Evolutionary conservation across 1,139 yeast genomes (phyloP).

Genomic region (Taiozyma sp.): DNA sequence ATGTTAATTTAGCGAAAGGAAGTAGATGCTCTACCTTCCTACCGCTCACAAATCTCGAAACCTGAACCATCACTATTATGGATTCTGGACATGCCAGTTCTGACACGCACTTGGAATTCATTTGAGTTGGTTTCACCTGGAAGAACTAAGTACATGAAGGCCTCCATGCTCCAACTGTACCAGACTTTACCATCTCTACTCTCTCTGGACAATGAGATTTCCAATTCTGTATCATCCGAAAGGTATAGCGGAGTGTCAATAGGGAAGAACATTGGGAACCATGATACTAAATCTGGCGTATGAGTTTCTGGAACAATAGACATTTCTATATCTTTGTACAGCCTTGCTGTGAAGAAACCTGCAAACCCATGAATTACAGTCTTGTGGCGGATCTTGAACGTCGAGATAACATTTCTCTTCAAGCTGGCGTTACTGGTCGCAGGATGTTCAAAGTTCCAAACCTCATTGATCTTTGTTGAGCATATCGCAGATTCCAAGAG

Average conservation of each 20-base stretch:
- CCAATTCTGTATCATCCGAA: constrained; percentile 48
- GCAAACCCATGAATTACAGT: constrained; percentile 64
- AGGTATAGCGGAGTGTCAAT: constrained; percentile 43
- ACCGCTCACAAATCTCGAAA: constrained; percentile 25
- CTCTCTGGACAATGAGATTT: constrained; percentile 38
- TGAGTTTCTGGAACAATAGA: constrained; percentile 47
- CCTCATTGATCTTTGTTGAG: constrained; percentile 34
- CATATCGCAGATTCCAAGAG: constrained; percentile 45
- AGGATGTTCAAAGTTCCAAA: constrained; percentile 56
- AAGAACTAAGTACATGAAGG: constrained; percentile 37
- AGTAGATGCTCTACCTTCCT: no score
- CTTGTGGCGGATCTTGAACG: constrained; percentile 33
- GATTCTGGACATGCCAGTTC: constrained; percentile 37
- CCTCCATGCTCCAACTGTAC: constrained; percentile 71
- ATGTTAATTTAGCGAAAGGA: no score
- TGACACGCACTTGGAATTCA: constrained; percentile 36
- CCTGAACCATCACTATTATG: constrained; percentile 39
- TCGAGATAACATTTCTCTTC: constrained; percentile 28
- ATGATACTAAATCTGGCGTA: constrained; percentile 54
- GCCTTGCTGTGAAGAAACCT: constrained; percentile 66
- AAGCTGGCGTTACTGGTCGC: constrained; percentile 9
- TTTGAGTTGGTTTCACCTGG: constrained; percentile 22
- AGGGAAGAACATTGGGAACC: constrained; percentile 80
- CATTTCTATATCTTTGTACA: constrained; percentile 53
- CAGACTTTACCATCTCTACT: constrained; percentile 42